Base-by-base conservation (phyloP, 2,329 filamentous ascomycete genomes). In the Endocalyx cinctus region DNA sequence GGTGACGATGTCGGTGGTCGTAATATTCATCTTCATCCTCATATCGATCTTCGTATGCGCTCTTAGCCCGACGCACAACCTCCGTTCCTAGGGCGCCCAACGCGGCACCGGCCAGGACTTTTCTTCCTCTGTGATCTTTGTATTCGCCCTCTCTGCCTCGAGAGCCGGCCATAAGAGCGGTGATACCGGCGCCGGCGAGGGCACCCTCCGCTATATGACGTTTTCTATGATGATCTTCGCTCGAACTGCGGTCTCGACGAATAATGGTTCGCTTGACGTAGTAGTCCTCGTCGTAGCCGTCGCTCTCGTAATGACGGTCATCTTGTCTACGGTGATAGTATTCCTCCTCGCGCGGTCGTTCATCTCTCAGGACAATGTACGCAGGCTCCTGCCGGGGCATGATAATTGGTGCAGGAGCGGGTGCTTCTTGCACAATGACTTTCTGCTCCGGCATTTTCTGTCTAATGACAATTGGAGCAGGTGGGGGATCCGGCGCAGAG, bases 171-270 rank as follows among this genome's bases (percentile, higher is more conserved):
- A 79, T 56, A 3, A 82, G 57, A n/a, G 77, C 78, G 10, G 73
- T 71, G 6, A 78, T 57, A 30, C 77, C 78, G 13, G 78, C 78
- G 12, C 77, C 78, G 17, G 78, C 78, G 12, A 81, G 63, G 8
- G 77, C 78, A n/a, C 78, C 78, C 48, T 79, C 77, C 15, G 77
- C 77, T 5, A 82, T 55, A 45, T 79, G 72, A 26, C 72, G 71
- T 52, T 69, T 78, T 45, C 74, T 73, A 42, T 75, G 68, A 31
- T 67, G 60, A 25, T 66, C 65, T 5, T 64, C 58, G 43, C 69
- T 71, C 10, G 60, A 59, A 41, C 72, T 76, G 27, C 69, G 64
- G 13, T 74, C 71, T 14, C 69, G 67, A 13, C 64, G 69, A 20
- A 74, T 59, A 26, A 72, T 52, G 29, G 59, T 62, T 45, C 59